Evolutionary conservation across 768 basidiomycete species (phyloP).

Genomic region (Leccinum subtestaceum): DNA sequence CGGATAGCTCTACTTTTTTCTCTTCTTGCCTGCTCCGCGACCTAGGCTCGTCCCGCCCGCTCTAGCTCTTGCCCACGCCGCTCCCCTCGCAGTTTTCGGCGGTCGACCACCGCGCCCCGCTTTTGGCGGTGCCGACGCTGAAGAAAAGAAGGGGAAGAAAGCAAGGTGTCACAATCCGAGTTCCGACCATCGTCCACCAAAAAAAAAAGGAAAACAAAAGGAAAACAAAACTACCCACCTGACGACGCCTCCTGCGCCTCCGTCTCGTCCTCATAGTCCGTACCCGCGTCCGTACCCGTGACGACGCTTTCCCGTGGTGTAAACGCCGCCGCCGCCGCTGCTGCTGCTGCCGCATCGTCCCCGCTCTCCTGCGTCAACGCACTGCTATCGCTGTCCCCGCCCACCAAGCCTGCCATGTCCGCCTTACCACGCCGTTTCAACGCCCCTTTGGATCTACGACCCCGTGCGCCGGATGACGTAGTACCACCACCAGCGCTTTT

Average conservation of each 20-base stretch:
- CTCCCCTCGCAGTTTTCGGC: slow-evolving; percentile 27
- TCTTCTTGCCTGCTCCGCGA: slow-evolving; percentile 31
- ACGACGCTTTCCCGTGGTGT: slow-evolving; percentile 65
- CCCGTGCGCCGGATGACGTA: not conserved
- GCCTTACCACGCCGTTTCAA: slow-evolving; percentile 47
- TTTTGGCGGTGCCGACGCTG: slow-evolving; percentile 22
- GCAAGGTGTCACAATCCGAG: slow-evolving; percentile 12
- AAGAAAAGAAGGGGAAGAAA: not conserved
- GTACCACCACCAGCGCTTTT: slow-evolving; percentile 3
- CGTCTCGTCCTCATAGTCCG: slow-evolving; percentile 71
- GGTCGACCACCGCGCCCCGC: slow-evolving; percentile 26
- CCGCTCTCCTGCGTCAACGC: slow-evolving; percentile 81
- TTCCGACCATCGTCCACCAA: not conserved
- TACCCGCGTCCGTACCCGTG: slow-evolving; percentile 69
- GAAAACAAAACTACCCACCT: slow-evolving; percentile 39
- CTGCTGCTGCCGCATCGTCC: slow-evolving; percentile 46
- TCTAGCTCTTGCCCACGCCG: slow-evolving; percentile 24
- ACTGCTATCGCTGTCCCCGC: slow-evolving; percentile 82
- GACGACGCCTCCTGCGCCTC: slow-evolving; percentile 58
- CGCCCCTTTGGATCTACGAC: slow-evolving; percentile 40
- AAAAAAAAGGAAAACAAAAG: not conserved
- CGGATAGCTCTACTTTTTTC: slow-evolving; percentile 26
- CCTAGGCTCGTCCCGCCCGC: slow-evolving; percentile 21
- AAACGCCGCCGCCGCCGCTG: slow-evolving; percentile 30
- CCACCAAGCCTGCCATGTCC: slow-evolving; percentile 70